A percentile compares a stretch with the other conserved stretches of the same genome.
Conservation (phyloP, 176 grass and related monocot species). For the Microstegium vimineum region DNA sequence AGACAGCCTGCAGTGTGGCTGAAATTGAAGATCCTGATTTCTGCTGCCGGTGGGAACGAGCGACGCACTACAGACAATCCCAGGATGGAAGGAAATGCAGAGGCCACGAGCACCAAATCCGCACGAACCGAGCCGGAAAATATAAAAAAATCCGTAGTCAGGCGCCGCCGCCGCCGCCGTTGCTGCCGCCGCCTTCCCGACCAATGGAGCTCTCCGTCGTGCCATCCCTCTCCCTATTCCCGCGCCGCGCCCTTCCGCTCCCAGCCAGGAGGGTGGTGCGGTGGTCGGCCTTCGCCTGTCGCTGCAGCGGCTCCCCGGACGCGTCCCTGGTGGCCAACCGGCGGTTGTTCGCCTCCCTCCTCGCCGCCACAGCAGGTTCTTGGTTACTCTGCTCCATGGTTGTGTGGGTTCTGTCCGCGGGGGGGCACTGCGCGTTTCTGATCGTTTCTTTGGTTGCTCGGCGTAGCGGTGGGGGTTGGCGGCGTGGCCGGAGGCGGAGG, state of each 20-base stretch:
- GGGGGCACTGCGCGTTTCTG: neutral
- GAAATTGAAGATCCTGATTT: slow-evolving; percentile 13
- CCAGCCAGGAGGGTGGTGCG: neutral
- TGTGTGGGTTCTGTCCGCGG: neutral
- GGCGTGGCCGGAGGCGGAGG: slow-evolving; percentile 20
- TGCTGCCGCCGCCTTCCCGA: neutral
- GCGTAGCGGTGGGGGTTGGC: slow-evolving; percentile 31
- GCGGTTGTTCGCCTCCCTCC: slow-evolving; percentile 40
- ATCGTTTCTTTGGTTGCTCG: neutral
- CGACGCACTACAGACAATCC: neutral
- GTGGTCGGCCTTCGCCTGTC: slow-evolving; percentile 29
- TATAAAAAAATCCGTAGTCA: neutral
- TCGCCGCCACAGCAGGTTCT: slow-evolving; percentile 41
- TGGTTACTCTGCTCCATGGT: neutral
- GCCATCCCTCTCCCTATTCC: slow-evolving; percentile 14
- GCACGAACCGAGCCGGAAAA: neutral
- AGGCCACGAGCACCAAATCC: slow-evolving; percentile 34
- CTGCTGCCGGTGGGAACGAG: neutral
- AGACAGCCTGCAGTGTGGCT: slow-evolving; percentile 6
- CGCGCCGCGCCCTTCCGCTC: slow-evolving; percentile 3
- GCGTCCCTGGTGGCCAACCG: slow-evolving; percentile 9
- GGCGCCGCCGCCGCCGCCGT: neutral
- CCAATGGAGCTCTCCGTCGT: slow-evolving; percentile 70
- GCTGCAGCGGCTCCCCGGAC: slow-evolving; percentile 21
- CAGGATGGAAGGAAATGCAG: slow-evolving; percentile 22